Base-by-base conservation (phyloP, 2,329 filamentous ascomycete species). In the Aspergillus amoenus region DNA sequence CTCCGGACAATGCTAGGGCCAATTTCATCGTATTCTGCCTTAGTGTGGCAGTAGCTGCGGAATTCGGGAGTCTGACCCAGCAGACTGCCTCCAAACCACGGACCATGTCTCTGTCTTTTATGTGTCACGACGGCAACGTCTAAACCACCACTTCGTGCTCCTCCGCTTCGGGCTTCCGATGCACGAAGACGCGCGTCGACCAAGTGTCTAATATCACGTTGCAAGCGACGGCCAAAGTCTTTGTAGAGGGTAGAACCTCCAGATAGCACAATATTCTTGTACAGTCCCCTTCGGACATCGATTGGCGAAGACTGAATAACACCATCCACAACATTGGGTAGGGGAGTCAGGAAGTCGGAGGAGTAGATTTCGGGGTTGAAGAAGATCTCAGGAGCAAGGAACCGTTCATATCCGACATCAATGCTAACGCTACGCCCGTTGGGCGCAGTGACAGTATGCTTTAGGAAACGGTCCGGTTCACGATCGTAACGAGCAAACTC, bases 331-430 rank as follows among this genome's bases (percentile, higher is more conserved):
- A 99, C 94, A 50, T 85, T 90, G 22, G 94, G 94, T 8, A 99
- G 84, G 13, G 94, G 94, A 12, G 94, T 99, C 64, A 99, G 81
- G 81, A 99, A 99, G 74, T 99, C 94, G 65, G 93, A 97, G 61
- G 91, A 96, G 83, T 97, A 97, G 70, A 99, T 99, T 79, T 99
- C 94, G 30, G 94, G 94, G 78, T 99, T 99, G 86, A 99, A 99
- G 79, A 99, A 99, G 72, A 99, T 99, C 76, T 99, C 94, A 22
- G 95, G 95, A 2, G 94, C 94, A 59, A 99, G 83, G 83, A 99
- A 99, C 34, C 94, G 90, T 77, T 99, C 94, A 78, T 97, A 99
- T 52, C 94, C 94, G 52, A 99, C 90, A 69, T 99, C 95, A 46
- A 99, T 91, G 2, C 82, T 84, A 21, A 93, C 88, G 66, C 90